Evolutionary conservation across 345 rosid species (phyloP).

Genomic region (Murraya koenigii): DNA sequence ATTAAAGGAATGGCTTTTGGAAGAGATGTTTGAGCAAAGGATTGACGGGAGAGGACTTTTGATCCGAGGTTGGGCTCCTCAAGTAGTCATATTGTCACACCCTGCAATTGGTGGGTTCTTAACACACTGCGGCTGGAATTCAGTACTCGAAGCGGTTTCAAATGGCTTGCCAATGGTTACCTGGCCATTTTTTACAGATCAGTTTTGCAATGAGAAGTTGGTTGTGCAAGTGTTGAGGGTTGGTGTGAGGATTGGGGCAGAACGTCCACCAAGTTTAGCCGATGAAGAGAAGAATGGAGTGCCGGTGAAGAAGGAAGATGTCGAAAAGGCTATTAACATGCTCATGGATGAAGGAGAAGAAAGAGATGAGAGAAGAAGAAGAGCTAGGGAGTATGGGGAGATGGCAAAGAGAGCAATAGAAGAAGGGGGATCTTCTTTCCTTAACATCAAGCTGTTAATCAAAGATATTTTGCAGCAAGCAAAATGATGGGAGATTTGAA

Average conservation of each 20-base stretch:
- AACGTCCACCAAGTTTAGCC: not conserved
- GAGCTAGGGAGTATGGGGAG: not conserved
- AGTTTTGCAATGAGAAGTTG: not conserved
- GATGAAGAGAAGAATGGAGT: not conserved
- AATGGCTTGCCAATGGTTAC: not conserved
- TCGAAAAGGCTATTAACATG: not conserved
- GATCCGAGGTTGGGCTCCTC: not conserved
- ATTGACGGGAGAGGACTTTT: not conserved
- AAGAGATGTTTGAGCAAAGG: not conserved
- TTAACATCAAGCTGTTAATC: not conserved
- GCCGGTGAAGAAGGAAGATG: not conserved
- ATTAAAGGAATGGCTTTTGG: not conserved
- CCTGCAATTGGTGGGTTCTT: not conserved
- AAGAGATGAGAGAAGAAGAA: not conserved
- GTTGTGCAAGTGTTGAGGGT: not conserved
- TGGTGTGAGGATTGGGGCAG: not conserved
- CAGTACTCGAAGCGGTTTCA: not conserved
- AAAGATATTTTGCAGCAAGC: not conserved
- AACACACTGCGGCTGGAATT: conserved; percentile 3
- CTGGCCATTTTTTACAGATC: not conserved
- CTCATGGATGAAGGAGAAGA: not conserved
- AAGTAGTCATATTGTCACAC: not conserved
- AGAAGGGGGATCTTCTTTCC: not conserved
- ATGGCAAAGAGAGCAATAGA: not conserved
- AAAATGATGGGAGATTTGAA: not conserved